Conservation (phyloP, 2,329 filamentous ascomycete species). For the Aspergillus novofumigatus region DNA sequence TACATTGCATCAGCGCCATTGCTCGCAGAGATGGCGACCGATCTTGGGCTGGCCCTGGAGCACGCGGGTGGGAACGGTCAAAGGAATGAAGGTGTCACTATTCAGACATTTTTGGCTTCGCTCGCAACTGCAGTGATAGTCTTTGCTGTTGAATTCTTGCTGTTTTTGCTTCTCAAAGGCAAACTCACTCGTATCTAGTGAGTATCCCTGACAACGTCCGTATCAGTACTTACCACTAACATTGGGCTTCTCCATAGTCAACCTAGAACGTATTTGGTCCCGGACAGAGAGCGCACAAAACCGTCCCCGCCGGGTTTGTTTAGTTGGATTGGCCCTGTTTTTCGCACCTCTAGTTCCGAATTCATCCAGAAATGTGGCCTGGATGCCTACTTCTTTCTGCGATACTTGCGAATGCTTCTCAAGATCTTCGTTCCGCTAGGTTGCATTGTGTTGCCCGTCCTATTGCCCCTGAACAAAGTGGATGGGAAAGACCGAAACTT, state of each 20-base stretch:
- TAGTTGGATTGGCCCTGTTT: conserved; percentile 55
- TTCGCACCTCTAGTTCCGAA: conserved; percentile 69
- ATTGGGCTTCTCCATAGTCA: conserved; percentile 49
- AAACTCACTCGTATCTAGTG: conserved; percentile 81
- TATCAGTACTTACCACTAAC: not conserved
- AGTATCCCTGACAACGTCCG: conserved; percentile 27
- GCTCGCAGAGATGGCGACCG: conserved; percentile 19
- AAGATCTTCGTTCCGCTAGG: conserved; percentile 88
- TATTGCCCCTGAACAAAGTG: conserved; percentile 78
- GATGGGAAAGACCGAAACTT: conserved; percentile 63
- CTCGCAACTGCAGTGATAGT: conserved; percentile 59
- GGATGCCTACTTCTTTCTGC: conserved; percentile 95
- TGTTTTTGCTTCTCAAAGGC: conserved; percentile 74
- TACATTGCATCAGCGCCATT: conserved; percentile 4
- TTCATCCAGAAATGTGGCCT: conserved; percentile 94
- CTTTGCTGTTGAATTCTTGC: conserved; percentile 58
- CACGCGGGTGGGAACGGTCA: conserved; percentile 34
- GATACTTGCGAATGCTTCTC: conserved; percentile 79
- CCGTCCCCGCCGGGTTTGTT: conserved; percentile 60
- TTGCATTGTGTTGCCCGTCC: conserved; percentile 71
- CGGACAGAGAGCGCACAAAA: conserved; percentile 77
- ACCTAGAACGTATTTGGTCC: conserved; percentile 80
- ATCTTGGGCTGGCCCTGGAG: conserved; percentile 33
- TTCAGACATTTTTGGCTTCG: conserved; percentile 60
- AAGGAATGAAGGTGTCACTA: conserved; percentile 32